phyloP scores from a whole-genome alignment of 345 rosid genomes.

The Aethionema arabicum region DNA sequence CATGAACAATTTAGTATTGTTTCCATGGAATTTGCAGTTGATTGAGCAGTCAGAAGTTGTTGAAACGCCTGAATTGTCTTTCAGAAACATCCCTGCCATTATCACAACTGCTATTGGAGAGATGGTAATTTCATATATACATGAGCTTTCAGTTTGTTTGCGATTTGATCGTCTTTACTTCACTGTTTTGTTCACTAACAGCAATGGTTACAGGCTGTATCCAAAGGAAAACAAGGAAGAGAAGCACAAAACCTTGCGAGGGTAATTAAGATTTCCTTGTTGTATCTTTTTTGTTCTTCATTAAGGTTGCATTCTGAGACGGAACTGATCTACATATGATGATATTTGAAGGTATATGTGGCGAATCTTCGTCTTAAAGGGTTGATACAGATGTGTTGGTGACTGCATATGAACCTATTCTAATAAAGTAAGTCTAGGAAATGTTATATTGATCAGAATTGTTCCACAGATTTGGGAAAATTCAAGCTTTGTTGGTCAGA shows the following conservation, averaged over 20 bases:
- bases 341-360: constrained; percentile 54
- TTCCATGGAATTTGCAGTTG: constrained; percentile 41
- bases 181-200: background rate
- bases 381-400: constrained; percentile 73
- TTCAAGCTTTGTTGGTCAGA: background rate
- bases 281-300: background rate
- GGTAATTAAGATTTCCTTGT: constrained; percentile 40
- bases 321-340: background rate
- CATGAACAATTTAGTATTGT: constrained; percentile 2
- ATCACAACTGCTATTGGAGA: constrained; percentile 69
- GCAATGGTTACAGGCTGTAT: constrained; percentile 48
- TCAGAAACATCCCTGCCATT: constrained; percentile 46
- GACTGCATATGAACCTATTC: constrained; percentile 69
- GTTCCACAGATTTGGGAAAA: constrained; percentile 5
- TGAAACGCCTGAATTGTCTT: constrained; percentile 53
- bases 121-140: constrained; percentile 53
- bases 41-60: constrained; percentile 63
- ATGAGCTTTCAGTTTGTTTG: background rate
- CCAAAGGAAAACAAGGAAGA: constrained; percentile 91
- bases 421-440: constrained; percentile 55
- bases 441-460: background rate
- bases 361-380: constrained; percentile 77
- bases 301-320: constrained; percentile 21
- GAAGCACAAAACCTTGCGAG: constrained; percentile 78
- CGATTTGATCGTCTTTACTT: background rate